Conservation (phyloP, 345 rosid genomes). For the Eucalyptus sideroxylon region DNA sequence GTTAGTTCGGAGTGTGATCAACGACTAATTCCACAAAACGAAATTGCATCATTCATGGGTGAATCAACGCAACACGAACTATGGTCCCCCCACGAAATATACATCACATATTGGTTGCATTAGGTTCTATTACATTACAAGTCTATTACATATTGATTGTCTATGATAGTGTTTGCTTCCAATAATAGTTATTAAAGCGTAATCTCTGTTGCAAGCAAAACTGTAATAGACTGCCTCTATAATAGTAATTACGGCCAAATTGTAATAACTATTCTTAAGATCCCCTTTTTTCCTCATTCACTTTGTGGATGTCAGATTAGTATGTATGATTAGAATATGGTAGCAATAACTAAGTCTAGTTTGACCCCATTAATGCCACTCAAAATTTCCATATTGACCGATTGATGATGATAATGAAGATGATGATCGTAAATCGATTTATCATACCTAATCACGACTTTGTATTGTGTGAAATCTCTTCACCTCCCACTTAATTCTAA, state of each 20-base stretch:
- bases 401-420: neutral
- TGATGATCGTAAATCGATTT: neutral
- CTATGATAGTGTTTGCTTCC: neutral
- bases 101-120: neutral
- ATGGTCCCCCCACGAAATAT: neutral
- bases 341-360: neutral
- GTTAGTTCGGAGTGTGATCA: neutral
- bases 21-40: neutral
- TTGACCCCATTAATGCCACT: too few relatives aligned
- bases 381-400: too few relatives aligned
- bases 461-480: neutral
- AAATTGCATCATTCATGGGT: neutral
- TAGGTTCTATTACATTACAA: neutral
- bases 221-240: neutral
- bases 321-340: neutral
- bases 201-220: neutral
- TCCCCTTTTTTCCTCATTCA: neutral
- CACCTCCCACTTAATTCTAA: neutral
- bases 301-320: neutral
- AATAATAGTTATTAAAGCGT: neutral
- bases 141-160: neutral
- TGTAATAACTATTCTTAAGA: neutral
- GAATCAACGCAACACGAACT: neutral
- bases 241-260: neutral
- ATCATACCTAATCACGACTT: neutral